Evolutionary conservation across 768 basidiomycete species (phyloP).

Genomic region (Rhodotorula diobovata): DNA sequence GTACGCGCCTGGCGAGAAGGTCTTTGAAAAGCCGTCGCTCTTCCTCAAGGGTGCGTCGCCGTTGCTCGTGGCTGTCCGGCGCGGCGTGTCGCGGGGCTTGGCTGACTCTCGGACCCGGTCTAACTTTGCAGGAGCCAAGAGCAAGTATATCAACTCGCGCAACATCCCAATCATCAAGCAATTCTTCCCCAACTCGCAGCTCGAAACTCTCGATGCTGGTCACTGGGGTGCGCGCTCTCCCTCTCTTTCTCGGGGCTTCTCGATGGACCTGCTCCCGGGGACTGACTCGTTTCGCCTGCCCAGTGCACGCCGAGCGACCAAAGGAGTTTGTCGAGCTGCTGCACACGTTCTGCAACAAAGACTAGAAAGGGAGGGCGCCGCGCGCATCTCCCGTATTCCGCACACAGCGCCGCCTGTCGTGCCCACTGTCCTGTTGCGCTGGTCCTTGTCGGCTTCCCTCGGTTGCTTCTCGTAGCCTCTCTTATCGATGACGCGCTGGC

Average conservation of each 20-base stretch:
- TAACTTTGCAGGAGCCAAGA: conserved; percentile 20
- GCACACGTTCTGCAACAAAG: conserved; percentile 44
- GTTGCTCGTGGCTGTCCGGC: background rate
- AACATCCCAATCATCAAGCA: conserved; percentile 60
- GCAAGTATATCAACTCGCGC: conserved; percentile 67
- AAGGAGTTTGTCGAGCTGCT: conserved; percentile 50
- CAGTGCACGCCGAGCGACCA: conserved; percentile 76
- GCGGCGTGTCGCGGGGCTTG: background rate
- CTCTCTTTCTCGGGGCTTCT: background rate
- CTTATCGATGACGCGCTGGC: too few species aligned
- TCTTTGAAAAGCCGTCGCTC: conserved; percentile 42
- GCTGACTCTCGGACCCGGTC: background rate
- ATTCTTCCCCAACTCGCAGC: conserved; percentile 67
- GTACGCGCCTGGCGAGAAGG: conserved; percentile 52
- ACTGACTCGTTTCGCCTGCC: background rate
- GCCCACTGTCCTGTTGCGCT: too few species aligned
- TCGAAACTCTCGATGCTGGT: conserved; percentile 66
- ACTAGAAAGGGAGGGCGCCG: background rate
- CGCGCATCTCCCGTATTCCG: background rate
- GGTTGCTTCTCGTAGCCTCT: too few species aligned
- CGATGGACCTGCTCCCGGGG: background rate
- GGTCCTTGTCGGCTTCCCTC: too few species aligned
- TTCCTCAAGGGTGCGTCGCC: conserved; percentile 20
- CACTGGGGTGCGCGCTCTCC: conserved; percentile 70
- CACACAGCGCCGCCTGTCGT: too few species aligned